Base-by-base conservation (phyloP, 306 rosid genomes). In the Pachyrhizus erosus region DNA sequence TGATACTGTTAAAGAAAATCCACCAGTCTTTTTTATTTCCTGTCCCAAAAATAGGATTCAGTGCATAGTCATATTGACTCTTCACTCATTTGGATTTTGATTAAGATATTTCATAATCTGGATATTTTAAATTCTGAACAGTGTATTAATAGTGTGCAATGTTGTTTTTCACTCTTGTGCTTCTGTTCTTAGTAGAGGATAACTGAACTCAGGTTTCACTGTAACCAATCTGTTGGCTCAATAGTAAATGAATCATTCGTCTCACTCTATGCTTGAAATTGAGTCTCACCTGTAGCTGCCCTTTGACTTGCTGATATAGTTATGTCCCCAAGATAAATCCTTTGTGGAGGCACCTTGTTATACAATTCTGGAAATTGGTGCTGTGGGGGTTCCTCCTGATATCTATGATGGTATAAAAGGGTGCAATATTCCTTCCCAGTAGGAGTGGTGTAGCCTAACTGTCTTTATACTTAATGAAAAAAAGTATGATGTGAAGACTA, bases 91-190 rank as follows among this genome's bases (percentile, higher is more conserved):
- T 75, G 39, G 21, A 66, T 52, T 37, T 52, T 40, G 34, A 43
- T 27, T 27, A 64, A 39, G 75, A 52, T 51, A 64, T 74, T 13
- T 10, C 61, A 27, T 40, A 52, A 52, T 82, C 76, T 51, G 7
- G 20, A 73, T 33, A 61, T 40, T 66, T 73, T 81, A 29, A 75
- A 81, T 24, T 51, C 60, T 73, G 34, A 73, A 12, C 37, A 24
- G 9, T 48, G 13, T 31, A 60, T 62, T 48, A 55, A 61, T 48
- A n/a, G 21, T 72, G n/a, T 57, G 52, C 17, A 60, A 80, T 45
- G 42, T 45, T 12, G 39, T 33, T 73, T 80, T 62, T 49, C 70
- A 24, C 55, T 21, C 42, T 37, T 31, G n/a, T 61, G 49, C 43
- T 9, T 33, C 20, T 61, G 29, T 61, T 49, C 67, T 33, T 37